These are phyloP conservation scores for Nepenthes gracilis DNA, from an alignment of 148 eudicot genomes.

Conservation along the genomic window DNA sequence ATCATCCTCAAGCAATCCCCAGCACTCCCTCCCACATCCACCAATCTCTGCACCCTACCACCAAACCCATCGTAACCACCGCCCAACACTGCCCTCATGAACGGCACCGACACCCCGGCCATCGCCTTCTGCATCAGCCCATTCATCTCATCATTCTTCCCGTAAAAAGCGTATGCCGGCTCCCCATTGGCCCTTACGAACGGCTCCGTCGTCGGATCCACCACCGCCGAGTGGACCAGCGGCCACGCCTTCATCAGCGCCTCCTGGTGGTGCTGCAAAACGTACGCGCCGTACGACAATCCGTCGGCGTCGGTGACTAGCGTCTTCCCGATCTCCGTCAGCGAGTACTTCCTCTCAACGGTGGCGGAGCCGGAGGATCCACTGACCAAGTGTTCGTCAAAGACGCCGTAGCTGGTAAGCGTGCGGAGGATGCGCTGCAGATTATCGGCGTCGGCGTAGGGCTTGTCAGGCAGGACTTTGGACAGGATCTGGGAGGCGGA, in stretches of 20 bases:
- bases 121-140: constrained; percentile 40
- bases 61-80: constrained; percentile 39
- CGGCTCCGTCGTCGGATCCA: constrained; percentile 27
- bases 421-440: constrained; percentile 39
- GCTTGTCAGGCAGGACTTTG: constrained; percentile 9
- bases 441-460: constrained; percentile 25
- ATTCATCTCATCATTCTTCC: constrained; percentile 44
- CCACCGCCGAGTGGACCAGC: constrained; percentile 31
- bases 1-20: constrained; percentile 49
- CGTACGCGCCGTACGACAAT: constrained; percentile 35
- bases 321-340: constrained; percentile 36
- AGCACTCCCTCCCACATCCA: constrained; percentile 46
- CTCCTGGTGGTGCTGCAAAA: constrained; percentile 56
- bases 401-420: constrained; percentile 27
- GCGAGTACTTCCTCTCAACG: constrained; percentile 14
- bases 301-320: constrained; percentile 32
- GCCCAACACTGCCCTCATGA: constrained; percentile 37
- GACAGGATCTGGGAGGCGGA: constrained; percentile 26
- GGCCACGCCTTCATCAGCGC: constrained; percentile 42
- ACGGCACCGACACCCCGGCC: constrained; percentile 20
- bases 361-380: not conserved
- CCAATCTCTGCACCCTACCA: constrained; percentile 28
- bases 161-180: constrained; percentile 39
- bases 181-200: constrained; percentile 46
- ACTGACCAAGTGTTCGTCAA: too few relatives aligned